Percentiles rank a stretch among this genome's conserved stretches.
These are phyloP conservation scores for Candida ponderosae DNA, from an alignment of 805 yeast species.

Conservation along the genomic window DNA sequence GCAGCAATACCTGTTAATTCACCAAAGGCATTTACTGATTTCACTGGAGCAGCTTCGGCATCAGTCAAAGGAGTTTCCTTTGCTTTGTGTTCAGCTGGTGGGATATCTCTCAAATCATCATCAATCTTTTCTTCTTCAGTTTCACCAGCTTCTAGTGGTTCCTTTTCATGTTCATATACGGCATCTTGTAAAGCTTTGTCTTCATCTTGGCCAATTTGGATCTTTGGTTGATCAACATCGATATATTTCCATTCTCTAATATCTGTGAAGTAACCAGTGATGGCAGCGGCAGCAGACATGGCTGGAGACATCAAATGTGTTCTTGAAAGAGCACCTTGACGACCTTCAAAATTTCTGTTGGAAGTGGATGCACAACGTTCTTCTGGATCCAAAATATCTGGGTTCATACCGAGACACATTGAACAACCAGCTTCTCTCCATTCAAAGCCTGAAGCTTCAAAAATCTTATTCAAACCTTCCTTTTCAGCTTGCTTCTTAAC, in stretches of 20 bases:
- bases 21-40: constrained; percentile 54
- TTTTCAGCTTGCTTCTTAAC: constrained; percentile 89
- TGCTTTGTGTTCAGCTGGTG: constrained; percentile 38
- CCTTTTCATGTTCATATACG: constrained; percentile 64
- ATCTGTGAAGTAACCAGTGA: constrained; percentile 84
- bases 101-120: constrained; percentile 59
- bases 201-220: constrained; percentile 37
- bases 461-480: constrained; percentile 90
- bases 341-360: constrained; percentile 97
- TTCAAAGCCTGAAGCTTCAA: constrained; percentile 87
- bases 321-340: constrained; percentile 95
- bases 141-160: constrained; percentile 47
- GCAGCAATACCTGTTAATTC: constrained; percentile 84
- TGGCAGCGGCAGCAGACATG: constrained; percentile 99
- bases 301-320: constrained; percentile 98
- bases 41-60: constrained; percentile 23
- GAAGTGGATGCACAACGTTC: constrained; percentile 99
- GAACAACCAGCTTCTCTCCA: constrained; percentile 99
- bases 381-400: constrained; percentile 88
- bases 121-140: constrained; percentile 37
- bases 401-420: constrained; percentile 99
- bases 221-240: constrained; percentile 51
- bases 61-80: constrained; percentile 26
- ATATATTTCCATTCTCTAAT: constrained; percentile 73
- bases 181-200: constrained; percentile 60